Base-by-base conservation (phyloP, 2,329 filamentous ascomycete genomes). In the Podosphaera xanthii region DNA sequence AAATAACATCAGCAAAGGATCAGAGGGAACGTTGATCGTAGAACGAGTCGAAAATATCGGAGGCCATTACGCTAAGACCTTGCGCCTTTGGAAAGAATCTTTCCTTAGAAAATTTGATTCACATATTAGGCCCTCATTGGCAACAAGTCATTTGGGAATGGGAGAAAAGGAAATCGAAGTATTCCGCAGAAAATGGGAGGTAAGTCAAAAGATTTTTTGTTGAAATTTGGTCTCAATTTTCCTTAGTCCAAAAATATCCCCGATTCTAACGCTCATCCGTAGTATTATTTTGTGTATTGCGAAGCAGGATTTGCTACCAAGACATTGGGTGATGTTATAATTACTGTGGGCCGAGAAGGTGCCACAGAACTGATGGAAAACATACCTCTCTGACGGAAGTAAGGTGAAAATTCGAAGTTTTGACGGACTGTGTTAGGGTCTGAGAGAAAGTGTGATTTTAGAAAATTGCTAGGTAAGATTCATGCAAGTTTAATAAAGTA, bases 241-340 rank as follows among this genome's bases (percentile, higher is more conserved):
- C 42, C 36, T 48, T 55, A 36, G 34, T 33, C 2, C 14, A n/a
- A 55, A 58, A 44, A 6, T 5, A 44, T 60, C 33, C 2, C n/a
- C 8, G 33, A 48, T 12, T 57, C 60, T 63, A 34, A 62, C 50
- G 46, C 40, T 34, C 31, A 33, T 57, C n/a, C n/a, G 42, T 62
- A 81, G 73, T 88, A 87, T 66, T 88, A 87, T 68, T 88, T 87
- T 69, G 75, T 78, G 31, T 87, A 87, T 67, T 87, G 83, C 62
- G 84, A 87, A 68, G 83, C 83, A 46, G 84, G 83, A 0, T 87
- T 88, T 65, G 72, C 77, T 60, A 84, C 80, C 4, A 86, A 86
- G 70, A 85, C 82, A 2, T 69, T 88, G 30, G 83, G 83, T 2
- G 84, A 87, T 70, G 81, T 81, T 0, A 85, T 87, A 57, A 79